Base-by-base conservation (phyloP, 495 filamentous ascomycete genomes). In the Aspergillus leporis region DNA sequence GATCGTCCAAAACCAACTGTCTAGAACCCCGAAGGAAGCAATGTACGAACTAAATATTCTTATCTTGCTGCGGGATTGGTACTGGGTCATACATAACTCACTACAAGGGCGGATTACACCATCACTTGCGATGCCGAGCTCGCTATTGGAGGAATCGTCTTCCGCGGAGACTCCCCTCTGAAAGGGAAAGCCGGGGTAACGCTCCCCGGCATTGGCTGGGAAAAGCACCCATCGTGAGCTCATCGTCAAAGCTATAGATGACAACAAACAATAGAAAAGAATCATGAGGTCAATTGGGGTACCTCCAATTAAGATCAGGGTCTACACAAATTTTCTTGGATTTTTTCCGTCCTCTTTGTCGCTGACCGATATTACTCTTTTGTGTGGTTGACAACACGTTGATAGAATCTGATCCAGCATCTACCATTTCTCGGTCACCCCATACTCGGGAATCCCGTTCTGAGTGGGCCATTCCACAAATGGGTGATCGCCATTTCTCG, bases 381-480 rank as follows among this genome's bases (percentile, higher is more conserved):
- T 16, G n/a, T n/a, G 18, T 25, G 6, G 41, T 5, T 5, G 12
- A 48, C 16, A n/a, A 43, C 36, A 38, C 46, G 48, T 41, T 32
- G 40, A 52, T 18, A 7, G 16, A 7, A 45, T 62, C 51, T 53
- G 60, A 54, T 34, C 60, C 60, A 57, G 50, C 60, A 41, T 36
- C 19, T 47, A 19, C 43, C 19, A 47, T 9, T 22, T 47, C 48
- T 66, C 63, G 63, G 63, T 19, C 54, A 53, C 60, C 66, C 66
- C 65, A 70, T 68, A 68, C 62, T 60, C 62, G 64, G 60, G 57
- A 62, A 63, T 61, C 56, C 66, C 63, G 60, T n/a, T 46, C 41
- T 45, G 14, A 36, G 65, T 73, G 70, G 66, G 61, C 53, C 69
- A 67, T 69, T 67, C 66, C 62, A 51, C 31, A 41, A 49, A 60